Percentiles rank a stretch among this genome's conserved stretches.
Evolutionary conservation across 768 basidiomycete species (phyloP).

Genomic region (Lactifluus pinguis): DNA sequence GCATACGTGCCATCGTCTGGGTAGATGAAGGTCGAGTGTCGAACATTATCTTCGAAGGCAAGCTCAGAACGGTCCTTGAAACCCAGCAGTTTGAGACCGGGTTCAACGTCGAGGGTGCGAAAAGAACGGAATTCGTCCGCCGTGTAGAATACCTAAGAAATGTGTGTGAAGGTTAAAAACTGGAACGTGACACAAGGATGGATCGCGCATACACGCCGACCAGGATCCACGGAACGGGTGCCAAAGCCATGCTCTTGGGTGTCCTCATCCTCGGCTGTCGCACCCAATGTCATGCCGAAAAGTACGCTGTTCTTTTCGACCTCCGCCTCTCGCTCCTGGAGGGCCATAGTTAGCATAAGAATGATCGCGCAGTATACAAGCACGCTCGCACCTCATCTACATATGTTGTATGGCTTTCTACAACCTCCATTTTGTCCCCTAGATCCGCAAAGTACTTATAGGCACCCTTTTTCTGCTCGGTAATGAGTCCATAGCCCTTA

Average conservation of each 20-base stretch:
- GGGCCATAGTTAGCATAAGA: not conserved
- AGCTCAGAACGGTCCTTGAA: slow-evolving; percentile 72
- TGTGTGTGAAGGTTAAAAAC: not conserved
- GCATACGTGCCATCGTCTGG: slow-evolving; percentile 86
- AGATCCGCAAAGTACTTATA: slow-evolving; percentile 80
- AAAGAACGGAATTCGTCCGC: slow-evolving; percentile 77
- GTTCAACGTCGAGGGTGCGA: slow-evolving; percentile 69
- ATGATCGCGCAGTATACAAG: not conserved
- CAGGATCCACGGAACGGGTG: slow-evolving; percentile 35
- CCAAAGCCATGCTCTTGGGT: slow-evolving; percentile 28
- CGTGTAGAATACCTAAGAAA: slow-evolving; percentile 67
- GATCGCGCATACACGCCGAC: slow-evolving; percentile 38
- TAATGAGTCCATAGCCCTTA: slow-evolving; percentile 86
- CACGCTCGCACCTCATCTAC: slow-evolving; percentile 55
- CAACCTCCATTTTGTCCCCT: slow-evolving; percentile 72
- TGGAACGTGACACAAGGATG: slow-evolving; percentile 10
- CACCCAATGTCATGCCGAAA: slow-evolving; percentile 36
- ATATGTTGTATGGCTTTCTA: slow-evolving; percentile 57
- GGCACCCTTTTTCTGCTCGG: slow-evolving; percentile 75
- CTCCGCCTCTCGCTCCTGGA: slow-evolving; percentile 29
- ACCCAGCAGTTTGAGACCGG: slow-evolving; percentile 86
- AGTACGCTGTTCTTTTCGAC: slow-evolving; percentile 30
- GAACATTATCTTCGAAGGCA: slow-evolving; percentile 81
- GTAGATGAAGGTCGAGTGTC: slow-evolving; percentile 85
- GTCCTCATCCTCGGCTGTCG: slow-evolving; percentile 28